Evolutionary conservation across 192 early-diverging fungal species (phyloP), one percentile per base, ranked within the genome.

Genomic region (Coemansia guatemalensis): DNA sequence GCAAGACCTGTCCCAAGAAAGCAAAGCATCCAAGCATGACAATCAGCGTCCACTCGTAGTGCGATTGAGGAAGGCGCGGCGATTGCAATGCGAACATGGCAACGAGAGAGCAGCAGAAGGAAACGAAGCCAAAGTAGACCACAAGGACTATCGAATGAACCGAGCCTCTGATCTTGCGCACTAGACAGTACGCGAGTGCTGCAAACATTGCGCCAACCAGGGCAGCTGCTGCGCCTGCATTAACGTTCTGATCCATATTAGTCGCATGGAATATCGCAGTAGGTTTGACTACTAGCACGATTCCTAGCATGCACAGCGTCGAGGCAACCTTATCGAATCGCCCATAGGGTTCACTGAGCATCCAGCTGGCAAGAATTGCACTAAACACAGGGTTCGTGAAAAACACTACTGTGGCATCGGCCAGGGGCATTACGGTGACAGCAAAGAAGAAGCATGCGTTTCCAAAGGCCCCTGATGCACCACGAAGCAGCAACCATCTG

Each of bases 101-200:
- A 11, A 62, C 67, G 51, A 30, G 35, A 0, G 84, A 85, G 14
- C 91, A 58, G 6, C 87, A 47, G 22, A 83, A 73, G 20, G 86
- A 86, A 47, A 90, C 64, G 2, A 67, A 70, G 12, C 92, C 92
- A 79, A 91, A 91, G 60, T 91, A 92, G 23, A 86, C 83, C 2
- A 92, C 89, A 57, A 92, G 92, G 27, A 90, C 88, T 83, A 92
- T 87, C 21, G 83, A 88, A 63, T 91, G 88, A 7, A 87, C 88
- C 4, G 79, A 74, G n/a, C 78, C 76, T 4, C 90, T 90, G 47
- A 92, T 84, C 61, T 85, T 85, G 58, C 90, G 87, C 23, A 92
- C 89, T 7, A 88, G 72, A 23, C 85, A 84, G 62, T 91, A 91
- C 3, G 90, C 88, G 18, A 87, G 44, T 1, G 89, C 81, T 7